Percentiles rank a stretch among this genome's conserved stretches.
These are phyloP conservation scores for Jaapia argillacea DNA, from an alignment of 768 basidiomycete species.

Conservation along the genomic window DNA sequence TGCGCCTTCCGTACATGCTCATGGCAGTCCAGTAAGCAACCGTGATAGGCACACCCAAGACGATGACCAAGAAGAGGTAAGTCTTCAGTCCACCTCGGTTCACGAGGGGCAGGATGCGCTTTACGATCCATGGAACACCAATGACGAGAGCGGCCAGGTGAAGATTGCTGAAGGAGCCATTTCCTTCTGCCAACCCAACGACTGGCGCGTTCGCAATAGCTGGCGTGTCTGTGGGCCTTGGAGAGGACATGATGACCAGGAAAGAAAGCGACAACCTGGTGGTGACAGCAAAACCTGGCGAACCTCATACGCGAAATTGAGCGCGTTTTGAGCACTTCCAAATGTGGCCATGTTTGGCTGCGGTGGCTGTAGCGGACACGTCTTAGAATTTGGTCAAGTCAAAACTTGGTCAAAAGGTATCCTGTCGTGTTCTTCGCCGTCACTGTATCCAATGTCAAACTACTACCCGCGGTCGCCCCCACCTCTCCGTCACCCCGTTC, in stretches of 20 bases:
- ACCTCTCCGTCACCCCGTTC: conserved; percentile 80
- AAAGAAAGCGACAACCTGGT: no score
- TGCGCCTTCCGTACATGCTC: conserved; percentile 71
- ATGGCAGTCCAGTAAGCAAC: conserved; percentile 86
- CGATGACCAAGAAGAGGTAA: conserved; percentile 67
- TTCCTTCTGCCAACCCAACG: conserved; percentile 77
- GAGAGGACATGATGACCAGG: conserved; percentile 26
- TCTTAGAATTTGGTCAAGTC: no score
- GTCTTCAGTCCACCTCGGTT: conserved; percentile 79
- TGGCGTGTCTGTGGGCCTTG: conserved; percentile 53
- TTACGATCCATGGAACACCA: conserved; percentile 76
- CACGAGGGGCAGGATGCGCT: conserved; percentile 73
- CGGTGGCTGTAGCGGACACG: no score
- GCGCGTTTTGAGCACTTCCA: no score
- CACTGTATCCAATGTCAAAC: conserved; percentile 18
- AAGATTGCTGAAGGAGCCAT: conserved; percentile 71
- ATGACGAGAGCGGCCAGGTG: conserved; percentile 74
- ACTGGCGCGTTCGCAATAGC: conserved; percentile 83
- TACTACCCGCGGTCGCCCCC: conserved; percentile 55
- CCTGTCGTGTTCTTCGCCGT: no score
- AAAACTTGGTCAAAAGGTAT: no score
- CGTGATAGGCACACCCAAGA: conserved; percentile 70
- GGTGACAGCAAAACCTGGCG: no score
- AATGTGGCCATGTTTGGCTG: no score
- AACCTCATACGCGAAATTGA: no score